These are phyloP conservation scores for Lyophyllum atratum DNA, from an alignment of 768 basidiomycete species.

Conservation along the genomic window DNA sequence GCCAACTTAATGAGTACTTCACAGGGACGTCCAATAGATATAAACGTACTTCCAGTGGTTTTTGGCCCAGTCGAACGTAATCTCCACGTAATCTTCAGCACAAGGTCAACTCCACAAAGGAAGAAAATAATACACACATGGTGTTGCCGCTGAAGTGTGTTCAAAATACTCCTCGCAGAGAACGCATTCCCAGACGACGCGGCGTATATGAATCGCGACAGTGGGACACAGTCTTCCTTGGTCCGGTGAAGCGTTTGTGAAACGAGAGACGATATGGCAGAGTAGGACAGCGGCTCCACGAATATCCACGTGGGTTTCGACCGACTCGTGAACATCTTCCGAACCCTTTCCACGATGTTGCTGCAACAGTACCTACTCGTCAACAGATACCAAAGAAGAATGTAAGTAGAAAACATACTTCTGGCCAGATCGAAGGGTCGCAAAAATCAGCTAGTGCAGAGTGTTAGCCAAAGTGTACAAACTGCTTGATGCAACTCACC, in stretches of 20 bases:
- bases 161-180: slow-evolving; percentile 63
- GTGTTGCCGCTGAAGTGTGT: slow-evolving; percentile 62
- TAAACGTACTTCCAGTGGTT: slow-evolving; percentile 68
- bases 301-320: slow-evolving; percentile 68
- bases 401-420: slow-evolving; percentile 35
- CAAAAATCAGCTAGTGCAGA: slow-evolving; percentile 59
- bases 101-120: not conserved
- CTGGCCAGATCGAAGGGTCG: slow-evolving; percentile 59
- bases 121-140: slow-evolving; percentile 43
- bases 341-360: slow-evolving; percentile 51
- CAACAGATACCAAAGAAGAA: not conserved
- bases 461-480: not conserved
- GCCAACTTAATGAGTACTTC: not conserved
- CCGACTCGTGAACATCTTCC: slow-evolving; percentile 56
- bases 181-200: slow-evolving; percentile 73
- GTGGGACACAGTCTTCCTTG: slow-evolving; percentile 52
- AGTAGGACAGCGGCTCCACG: slow-evolving; percentile 58
- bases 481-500: slow-evolving; percentile 35
- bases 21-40: not conserved
- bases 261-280: slow-evolving; percentile 59
- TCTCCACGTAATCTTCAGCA: slow-evolving; percentile 35
- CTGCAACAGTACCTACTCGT: slow-evolving; percentile 19
- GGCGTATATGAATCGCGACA: slow-evolving; percentile 57
- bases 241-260: slow-evolving; percentile 63
- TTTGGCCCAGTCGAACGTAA: slow-evolving; percentile 62